A percentile compares a stretch with the other conserved stretches of the same genome.
Conservation (phyloP, 306 rosid species). For the Ochetophila trinervis region DNA sequence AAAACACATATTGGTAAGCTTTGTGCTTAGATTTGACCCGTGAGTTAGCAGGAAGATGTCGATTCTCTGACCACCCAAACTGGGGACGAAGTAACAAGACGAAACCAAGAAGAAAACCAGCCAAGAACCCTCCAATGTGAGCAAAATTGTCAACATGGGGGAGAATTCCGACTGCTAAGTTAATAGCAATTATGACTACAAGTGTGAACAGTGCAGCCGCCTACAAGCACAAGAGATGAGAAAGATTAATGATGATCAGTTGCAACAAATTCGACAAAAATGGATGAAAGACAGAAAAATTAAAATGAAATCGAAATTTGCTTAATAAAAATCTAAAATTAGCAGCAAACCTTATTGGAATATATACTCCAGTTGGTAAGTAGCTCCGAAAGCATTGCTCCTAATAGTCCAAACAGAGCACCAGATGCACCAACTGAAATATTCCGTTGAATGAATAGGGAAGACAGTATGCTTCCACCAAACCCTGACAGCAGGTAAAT, state of each 20-base stretch:
- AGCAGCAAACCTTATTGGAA: slow-evolving; percentile 34
- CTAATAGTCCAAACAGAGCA: slow-evolving; percentile 50
- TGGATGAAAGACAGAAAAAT: neutral
- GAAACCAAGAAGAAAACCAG: slow-evolving; percentile 48
- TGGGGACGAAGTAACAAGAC: slow-evolving; percentile 44
- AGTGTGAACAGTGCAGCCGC: slow-evolving; percentile 48
- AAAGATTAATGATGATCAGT: neutral
- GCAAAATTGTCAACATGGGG: slow-evolving; percentile 52
- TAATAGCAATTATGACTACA: slow-evolving; percentile 36
- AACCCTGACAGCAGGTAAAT: slow-evolving; percentile 42
- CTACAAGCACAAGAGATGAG: slow-evolving; percentile 12
- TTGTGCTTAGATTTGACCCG: slow-evolving; percentile 32
- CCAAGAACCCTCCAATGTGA: slow-evolving; percentile 48
- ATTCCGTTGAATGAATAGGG: slow-evolving; percentile 32
- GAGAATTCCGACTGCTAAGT: slow-evolving; percentile 47
- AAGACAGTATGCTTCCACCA: slow-evolving; percentile 46
- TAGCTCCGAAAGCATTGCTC: slow-evolving; percentile 54
- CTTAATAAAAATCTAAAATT: neutral
- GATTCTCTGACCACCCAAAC: slow-evolving; percentile 38
- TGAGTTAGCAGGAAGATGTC: slow-evolving; percentile 31
- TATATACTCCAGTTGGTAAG: slow-evolving; percentile 46
- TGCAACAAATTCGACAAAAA: neutral
- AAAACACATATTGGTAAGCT: slow-evolving; percentile 33
- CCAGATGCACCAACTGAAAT: slow-evolving; percentile 54
- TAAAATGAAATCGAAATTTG: neutral